Conservation (phyloP, 75 land plant genomes). For the Cryptomeria japonica region DNA sequence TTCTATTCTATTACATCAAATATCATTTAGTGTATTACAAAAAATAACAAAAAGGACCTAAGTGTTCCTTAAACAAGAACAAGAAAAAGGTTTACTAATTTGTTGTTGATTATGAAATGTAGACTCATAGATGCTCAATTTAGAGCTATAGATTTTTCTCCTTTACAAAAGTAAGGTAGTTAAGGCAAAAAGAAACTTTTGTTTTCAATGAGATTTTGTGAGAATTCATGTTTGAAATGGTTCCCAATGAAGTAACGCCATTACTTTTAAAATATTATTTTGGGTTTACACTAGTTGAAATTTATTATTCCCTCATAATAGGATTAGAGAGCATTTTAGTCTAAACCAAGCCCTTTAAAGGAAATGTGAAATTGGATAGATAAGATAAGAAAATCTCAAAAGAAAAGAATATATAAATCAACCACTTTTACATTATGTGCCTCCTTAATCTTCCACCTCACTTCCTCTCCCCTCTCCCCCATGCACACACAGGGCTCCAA, state of each 20-base stretch:
- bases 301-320: background rate
- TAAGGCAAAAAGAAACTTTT: background rate
- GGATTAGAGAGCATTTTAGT: background rate
- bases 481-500: too few relatives aligned
- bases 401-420: too few relatives aligned
- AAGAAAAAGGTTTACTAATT: background rate
- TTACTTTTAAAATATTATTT: background rate
- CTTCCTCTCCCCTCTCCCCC: too few relatives aligned
- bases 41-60: background rate
- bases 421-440: too few relatives aligned
- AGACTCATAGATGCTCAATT: background rate
- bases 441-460: too few relatives aligned
- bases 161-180: background rate
- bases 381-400: background rate
- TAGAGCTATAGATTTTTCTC: background rate
- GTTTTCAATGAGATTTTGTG: background rate
- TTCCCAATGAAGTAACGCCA: background rate
- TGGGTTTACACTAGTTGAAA: background rate
- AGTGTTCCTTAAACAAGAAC: background rate
- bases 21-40: background rate
- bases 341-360: background rate
- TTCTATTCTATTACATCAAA: background rate
- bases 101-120: background rate
- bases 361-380: background rate
- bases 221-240: background rate